Percentiles rank a stretch among this genome's conserved stretches.
phyloP scores from a whole-genome alignment of 1,284 basidiomycete genomes.

The Lentinula novae-zelandiae region DNA sequence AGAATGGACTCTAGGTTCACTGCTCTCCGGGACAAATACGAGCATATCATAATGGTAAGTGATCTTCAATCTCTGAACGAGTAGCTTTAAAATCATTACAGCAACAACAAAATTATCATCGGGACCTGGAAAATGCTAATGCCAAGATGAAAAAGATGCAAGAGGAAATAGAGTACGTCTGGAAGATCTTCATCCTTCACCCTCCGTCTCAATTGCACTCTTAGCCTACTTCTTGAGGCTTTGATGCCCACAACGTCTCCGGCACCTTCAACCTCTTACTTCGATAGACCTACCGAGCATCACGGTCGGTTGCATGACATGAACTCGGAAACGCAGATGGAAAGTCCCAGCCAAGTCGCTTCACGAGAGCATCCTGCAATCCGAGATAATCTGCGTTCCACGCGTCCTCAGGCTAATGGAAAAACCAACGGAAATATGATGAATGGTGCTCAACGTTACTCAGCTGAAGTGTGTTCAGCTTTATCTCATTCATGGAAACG shows the following conservation, averaged over 20 bases:
- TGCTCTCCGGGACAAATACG: slow-evolving; percentile 10
- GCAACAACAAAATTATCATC: slow-evolving; percentile 40
- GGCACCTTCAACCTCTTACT: neutral
- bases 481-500: neutral
- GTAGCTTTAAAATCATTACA: slow-evolving; percentile 18
- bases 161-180: slow-evolving; percentile 54
- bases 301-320: neutral
- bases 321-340: neutral
- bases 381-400: neutral
- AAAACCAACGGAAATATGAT: neutral
- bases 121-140: slow-evolving; percentile 44
- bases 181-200: no score
- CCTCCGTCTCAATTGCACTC: neutral
- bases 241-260: slow-evolving; percentile 6
- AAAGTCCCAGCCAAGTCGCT: neutral
- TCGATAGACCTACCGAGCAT: neutral
- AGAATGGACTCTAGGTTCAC: slow-evolving; percentile 4
- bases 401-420: neutral
- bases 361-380: neutral
- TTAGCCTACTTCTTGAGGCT: slow-evolving; percentile 12
- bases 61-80: neutral
- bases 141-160: slow-evolving; percentile 49
- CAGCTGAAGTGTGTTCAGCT: neutral
- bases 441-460: neutral
- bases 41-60: slow-evolving; percentile 8